Percentiles rank a stretch among this genome's conserved stretches.
phyloP scores from a whole-genome alignment of 176 grass and related monocot species.

The Panicum miliaceum region DNA sequence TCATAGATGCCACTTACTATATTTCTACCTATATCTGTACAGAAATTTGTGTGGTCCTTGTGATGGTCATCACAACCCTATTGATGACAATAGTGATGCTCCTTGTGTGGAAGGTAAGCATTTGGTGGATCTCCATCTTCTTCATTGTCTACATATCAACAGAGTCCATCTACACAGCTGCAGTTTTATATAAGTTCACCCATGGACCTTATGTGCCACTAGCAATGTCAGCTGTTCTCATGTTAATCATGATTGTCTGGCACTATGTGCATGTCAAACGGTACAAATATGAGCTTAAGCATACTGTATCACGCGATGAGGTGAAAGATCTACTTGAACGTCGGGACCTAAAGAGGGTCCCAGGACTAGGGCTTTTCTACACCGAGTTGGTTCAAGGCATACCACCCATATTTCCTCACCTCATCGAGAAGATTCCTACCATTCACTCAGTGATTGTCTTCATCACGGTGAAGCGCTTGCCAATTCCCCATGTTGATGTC shows the following conservation, averaged over 20 bases:
- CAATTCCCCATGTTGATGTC: constrained; percentile 45
- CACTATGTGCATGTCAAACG: constrained; percentile 73
- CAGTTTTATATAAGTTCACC: constrained; percentile 65
- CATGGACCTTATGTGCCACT: constrained; percentile 62
- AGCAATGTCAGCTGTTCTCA: constrained; percentile 48
- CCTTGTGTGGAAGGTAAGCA: constrained; percentile 59
- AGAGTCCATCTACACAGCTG: constrained; percentile 66
- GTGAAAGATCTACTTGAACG: constrained; percentile 36
- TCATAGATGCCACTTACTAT: neutral
- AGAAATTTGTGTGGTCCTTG: constrained; percentile 72
- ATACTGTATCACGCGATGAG: constrained; percentile 44
- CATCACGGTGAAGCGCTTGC: constrained; percentile 67
- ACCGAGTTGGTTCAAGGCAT: constrained; percentile 82
- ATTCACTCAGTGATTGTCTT: constrained; percentile 63
- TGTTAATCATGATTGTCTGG: constrained; percentile 74
- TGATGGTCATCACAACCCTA: constrained; percentile 64
- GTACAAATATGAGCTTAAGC: constrained; percentile 63
- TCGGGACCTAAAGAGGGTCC: constrained; percentile 47
- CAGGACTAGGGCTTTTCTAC: constrained; percentile 72
- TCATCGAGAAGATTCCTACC: constrained; percentile 65
- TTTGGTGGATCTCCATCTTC: constrained; percentile 59
- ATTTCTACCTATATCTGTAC: neutral
- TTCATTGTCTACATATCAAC: constrained; percentile 57
- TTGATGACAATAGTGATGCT: constrained; percentile 73
- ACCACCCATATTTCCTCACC: constrained; percentile 73